These are phyloP conservation scores for Macrophomina tecta DNA, from an alignment of 2,329 filamentous ascomycete genomes.

Conservation along the genomic window DNA sequence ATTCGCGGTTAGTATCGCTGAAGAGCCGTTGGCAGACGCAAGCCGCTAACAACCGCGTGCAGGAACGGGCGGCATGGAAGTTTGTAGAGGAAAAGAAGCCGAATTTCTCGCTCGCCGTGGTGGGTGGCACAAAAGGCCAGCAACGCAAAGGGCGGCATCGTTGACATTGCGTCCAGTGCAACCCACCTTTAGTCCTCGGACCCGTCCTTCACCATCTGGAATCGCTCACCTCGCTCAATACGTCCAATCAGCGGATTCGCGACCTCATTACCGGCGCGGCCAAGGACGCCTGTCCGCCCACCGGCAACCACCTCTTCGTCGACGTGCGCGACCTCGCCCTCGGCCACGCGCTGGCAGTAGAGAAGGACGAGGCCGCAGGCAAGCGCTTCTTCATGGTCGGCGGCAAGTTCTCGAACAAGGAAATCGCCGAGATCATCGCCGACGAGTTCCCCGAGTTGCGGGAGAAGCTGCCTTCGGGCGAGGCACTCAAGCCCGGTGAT, in stretches of 20 bases:
- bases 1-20: conserved; percentile 50
- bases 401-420: conserved; percentile 47
- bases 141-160: too few relatives aligned
- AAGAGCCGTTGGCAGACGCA: too few relatives aligned
- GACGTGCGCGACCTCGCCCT: not conserved
- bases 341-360: conserved; percentile 52
- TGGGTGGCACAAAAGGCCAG: conserved; percentile 30
- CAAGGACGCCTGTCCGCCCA: not conserved
- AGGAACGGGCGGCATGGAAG: conserved; percentile 51
- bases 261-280: not conserved
- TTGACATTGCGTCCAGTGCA: too few relatives aligned
- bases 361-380: conserved; percentile 58
- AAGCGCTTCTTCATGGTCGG: conserved; percentile 65
- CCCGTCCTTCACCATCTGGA: conserved; percentile 56
- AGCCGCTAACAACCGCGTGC: too few relatives aligned
- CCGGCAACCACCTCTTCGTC: not conserved
- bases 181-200: conserved; percentile 51
- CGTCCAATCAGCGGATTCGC: not conserved
- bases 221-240: not conserved
- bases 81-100: conserved; percentile 51
- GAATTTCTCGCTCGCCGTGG: conserved; percentile 48
- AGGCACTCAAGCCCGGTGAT: conserved; percentile 37
- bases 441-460: conserved; percentile 57
- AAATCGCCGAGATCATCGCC: conserved; percentile 62
- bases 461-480: conserved; percentile 51